These are phyloP conservation scores for Selaginella moellendorffii DNA, from an alignment of 75 land plant genomes.

Conservation along the genomic window DNA sequence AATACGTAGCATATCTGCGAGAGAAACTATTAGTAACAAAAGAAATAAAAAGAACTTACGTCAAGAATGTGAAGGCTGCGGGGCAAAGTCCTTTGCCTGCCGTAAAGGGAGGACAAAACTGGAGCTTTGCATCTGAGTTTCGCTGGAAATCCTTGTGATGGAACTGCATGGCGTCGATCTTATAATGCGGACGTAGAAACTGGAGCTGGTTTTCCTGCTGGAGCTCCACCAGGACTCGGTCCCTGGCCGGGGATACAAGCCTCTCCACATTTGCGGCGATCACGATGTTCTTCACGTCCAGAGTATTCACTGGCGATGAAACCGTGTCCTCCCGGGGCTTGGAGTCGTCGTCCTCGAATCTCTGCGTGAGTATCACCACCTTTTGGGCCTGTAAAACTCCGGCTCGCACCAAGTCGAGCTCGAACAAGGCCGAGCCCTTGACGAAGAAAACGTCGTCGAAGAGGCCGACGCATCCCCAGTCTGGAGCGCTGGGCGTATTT, in stretches of 20 bases:
- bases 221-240: slow-evolving; percentile 27
- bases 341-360: slow-evolving; percentile 6
- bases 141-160: slow-evolving; percentile 15
- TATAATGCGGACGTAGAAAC: slow-evolving; percentile 23
- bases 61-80: slow-evolving; percentile 21
- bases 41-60: slow-evolving; percentile 20
- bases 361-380: slow-evolving; percentile 28
- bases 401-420: slow-evolving; percentile 31
- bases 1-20: slow-evolving; percentile 31
- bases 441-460: slow-evolving; percentile 31
- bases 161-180: slow-evolving; percentile 13
- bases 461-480: slow-evolving; percentile 40
- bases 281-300: slow-evolving; percentile 27
- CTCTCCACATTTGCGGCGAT: slow-evolving; percentile 36
- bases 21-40: neutral
- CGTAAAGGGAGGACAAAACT: slow-evolving; percentile 30
- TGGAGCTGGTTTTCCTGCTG: slow-evolving; percentile 31
- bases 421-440: slow-evolving; percentile 30
- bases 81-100: slow-evolving; percentile 32
- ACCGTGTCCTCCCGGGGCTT: neutral
- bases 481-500: slow-evolving; percentile 12
- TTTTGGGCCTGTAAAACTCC: slow-evolving; percentile 35
- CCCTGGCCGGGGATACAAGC: slow-evolving; percentile 19
- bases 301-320: slow-evolving; percentile 10
- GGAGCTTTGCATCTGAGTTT: slow-evolving; percentile 22